These are phyloP conservation scores for Russula sp. DNA, from an alignment of 768 basidiomycete genomes.

Conservation along the genomic window DNA sequence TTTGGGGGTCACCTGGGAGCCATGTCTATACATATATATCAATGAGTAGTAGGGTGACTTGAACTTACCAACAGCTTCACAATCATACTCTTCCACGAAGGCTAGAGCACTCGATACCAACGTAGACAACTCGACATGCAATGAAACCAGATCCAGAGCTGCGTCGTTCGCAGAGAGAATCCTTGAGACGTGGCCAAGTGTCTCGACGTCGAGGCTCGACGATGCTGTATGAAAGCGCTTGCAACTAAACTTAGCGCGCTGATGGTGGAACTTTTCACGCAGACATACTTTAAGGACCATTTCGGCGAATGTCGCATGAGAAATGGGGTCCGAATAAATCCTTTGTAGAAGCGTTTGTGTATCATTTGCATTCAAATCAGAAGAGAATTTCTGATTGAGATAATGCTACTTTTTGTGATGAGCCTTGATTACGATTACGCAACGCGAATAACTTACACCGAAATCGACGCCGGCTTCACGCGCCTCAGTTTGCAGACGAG, in stretches of 20 bases:
- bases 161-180: slow-evolving; percentile 56
- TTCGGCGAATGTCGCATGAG: slow-evolving; percentile 56
- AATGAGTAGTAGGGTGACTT: not conserved
- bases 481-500: slow-evolving; percentile 56
- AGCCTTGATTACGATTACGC: slow-evolving; percentile 22
- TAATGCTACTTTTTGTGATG: slow-evolving; percentile 43
- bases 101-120: slow-evolving; percentile 60
- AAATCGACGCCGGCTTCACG: slow-evolving; percentile 59
- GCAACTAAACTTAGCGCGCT: slow-evolving; percentile 12
- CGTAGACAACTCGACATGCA: slow-evolving; percentile 63
- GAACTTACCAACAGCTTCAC: slow-evolving; percentile 70
- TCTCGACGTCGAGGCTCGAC: slow-evolving; percentile 58
- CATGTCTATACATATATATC: not conserved
- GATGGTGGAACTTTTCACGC: not conserved
- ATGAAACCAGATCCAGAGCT: slow-evolving; percentile 63
- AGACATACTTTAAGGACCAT: slow-evolving; percentile 54
- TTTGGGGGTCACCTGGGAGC: slow-evolving; percentile 70
- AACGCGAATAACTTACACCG: slow-evolving; percentile 44
- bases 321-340: slow-evolving; percentile 27
- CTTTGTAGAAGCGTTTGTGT: slow-evolving; percentile 21
- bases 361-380: slow-evolving; percentile 21
- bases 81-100: slow-evolving; percentile 71
- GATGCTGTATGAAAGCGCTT: slow-evolving; percentile 60
- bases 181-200: slow-evolving; percentile 67
- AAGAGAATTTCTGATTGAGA: slow-evolving; percentile 52